Base-by-base conservation (phyloP, 495 filamentous ascomycete genomes). In the Xylona heveae region DNA sequence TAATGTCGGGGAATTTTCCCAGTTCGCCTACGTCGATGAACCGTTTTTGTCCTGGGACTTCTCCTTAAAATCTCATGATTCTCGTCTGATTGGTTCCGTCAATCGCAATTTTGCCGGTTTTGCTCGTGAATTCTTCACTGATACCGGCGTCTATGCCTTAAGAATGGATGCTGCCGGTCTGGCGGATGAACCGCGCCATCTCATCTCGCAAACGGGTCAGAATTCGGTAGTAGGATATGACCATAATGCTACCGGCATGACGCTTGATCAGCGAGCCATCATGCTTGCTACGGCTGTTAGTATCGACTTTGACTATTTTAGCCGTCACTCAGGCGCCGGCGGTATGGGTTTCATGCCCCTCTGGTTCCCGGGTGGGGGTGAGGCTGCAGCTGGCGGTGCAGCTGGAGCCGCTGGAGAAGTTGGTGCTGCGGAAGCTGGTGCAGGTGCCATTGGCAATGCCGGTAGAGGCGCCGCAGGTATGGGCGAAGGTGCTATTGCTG, bases 301-400 rank as follows among this genome's bases (percentile, higher is more conserved):
- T 29, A 54, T 78, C 31, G 73, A 78, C 46, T 78, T 76, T 36
- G 73, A 78, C 45, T 78, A 77, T 43, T 78, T 78, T 49, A 74
- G 68, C 38, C 58, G 70, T 2, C 60, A 71, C 34, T 67, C 61
- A 28, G 44, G 53, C 4, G 35, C 54, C 6, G 58, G 61, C 16
- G 58, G 55, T 2, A 47, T 55, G 17, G 58, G 63, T 0, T 62
- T 68, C 35, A 59, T 70, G 52, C 72, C 70, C 1, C 26, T 74
- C 12, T 71, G 62, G 64, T 55, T 71, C 34, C 63, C 62, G 1
- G 43, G 50, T 36, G 53, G 53, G n/a, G 53, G 63, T 10, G 64
- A 59, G 7, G 63, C 57, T 6, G 64, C 55, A 4, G 58, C 44
- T 19, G 55, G 33, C 15, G 48, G 38, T n/a, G 51, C 27, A 8